Evolutionary conservation across 257 asterid genomes (phyloP).

Genomic region (Thymus quinquecostatus): DNA sequence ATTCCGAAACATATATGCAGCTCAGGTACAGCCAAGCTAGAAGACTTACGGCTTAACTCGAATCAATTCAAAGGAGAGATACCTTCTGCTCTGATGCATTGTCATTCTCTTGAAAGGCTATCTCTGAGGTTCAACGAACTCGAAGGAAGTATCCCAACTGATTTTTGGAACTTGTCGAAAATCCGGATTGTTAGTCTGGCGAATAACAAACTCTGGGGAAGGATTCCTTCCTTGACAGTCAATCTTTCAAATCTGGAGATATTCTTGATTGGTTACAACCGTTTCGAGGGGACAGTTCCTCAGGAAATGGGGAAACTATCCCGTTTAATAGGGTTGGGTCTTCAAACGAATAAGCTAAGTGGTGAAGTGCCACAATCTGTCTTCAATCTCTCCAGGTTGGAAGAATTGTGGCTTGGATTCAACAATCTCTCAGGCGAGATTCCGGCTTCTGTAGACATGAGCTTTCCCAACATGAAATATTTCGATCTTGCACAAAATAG

Average conservation of each 20-base stretch:
- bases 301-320: slow-evolving; percentile 26
- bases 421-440: slow-evolving; percentile 1
- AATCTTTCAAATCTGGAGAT: slow-evolving; percentile 22
- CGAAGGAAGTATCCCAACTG: neutral
- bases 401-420: neutral
- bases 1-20: slow-evolving; percentile 10
- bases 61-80: slow-evolving; percentile 19
- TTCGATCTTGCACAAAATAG: slow-evolving; percentile 5
- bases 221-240: slow-evolving; percentile 25
- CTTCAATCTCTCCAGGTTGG: slow-evolving; percentile 22
- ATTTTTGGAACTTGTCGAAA: slow-evolving; percentile 4
- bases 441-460: neutral
- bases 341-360: neutral
- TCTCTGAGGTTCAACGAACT: neutral
- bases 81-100: neutral
- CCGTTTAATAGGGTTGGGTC: neutral
- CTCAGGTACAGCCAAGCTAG: slow-evolving; percentile 1
- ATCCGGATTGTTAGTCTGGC: neutral
- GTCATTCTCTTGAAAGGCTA: slow-evolving; percentile 13
- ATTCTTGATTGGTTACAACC: neutral
- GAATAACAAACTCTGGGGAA: neutral
- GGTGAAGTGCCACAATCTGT: slow-evolving; percentile 31
- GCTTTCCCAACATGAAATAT: slow-evolving; percentile 21
- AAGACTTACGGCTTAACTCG: neutral
- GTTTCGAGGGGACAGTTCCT: slow-evolving; percentile 28